Conservation (phyloP, 306 rosid genomes). For the Herpetospermum pedunculosum region DNA sequence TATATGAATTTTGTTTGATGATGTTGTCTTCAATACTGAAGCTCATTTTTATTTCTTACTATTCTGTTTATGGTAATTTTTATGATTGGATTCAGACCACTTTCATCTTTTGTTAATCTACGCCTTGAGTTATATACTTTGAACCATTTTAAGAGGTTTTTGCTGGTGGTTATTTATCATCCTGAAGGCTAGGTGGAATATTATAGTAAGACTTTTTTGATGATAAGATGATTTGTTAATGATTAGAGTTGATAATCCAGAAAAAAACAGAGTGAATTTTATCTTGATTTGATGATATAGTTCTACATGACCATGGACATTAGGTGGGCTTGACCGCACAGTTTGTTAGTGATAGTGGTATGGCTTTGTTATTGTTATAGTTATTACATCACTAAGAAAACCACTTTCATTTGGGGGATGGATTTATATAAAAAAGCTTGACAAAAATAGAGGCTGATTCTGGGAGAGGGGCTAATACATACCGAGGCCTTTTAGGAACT, state of each 20-base stretch:
- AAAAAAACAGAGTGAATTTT: neutral
- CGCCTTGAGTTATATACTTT: neutral
- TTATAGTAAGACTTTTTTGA: neutral
- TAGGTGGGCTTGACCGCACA: no score
- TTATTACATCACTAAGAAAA: neutral
- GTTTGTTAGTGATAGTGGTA: no score
- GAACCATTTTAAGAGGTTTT: neutral
- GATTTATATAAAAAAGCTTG: no score
- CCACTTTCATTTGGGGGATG: no score
- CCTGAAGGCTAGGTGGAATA: neutral
- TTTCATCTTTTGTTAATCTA: neutral
- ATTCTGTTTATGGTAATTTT: neutral
- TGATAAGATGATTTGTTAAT: neutral
- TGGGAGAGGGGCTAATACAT: neutral
- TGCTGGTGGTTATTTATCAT: neutral
- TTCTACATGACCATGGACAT: no score
- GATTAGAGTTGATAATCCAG: neutral
- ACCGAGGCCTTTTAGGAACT: no score
- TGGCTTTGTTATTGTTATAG: neutral
- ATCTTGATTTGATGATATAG: no score
- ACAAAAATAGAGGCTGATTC: no score
- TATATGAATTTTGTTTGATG: slow-evolving; percentile 4
- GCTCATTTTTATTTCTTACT: neutral
- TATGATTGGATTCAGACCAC: neutral
- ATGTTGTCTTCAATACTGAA: neutral